A percentile compares a stretch with the other conserved stretches of the same genome.
Evolutionary conservation across 2,329 filamentous ascomycete genomes (phyloP).

Genomic region (Trichophyton verrucosum): DNA sequence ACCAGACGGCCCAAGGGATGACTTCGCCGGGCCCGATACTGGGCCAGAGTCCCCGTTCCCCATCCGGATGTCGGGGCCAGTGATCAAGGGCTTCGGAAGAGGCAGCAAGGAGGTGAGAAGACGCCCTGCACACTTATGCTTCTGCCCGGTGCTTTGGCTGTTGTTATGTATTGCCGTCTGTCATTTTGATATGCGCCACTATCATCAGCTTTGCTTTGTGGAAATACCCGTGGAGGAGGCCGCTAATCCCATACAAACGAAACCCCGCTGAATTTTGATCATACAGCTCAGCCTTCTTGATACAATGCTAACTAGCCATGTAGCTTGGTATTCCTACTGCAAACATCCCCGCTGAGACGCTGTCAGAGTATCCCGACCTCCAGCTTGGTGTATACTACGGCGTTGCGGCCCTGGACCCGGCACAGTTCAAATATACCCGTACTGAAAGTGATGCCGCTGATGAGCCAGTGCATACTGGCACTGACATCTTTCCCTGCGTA

Average conservation of each 20-base stretch:
- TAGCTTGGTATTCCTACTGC: constrained; percentile 93
- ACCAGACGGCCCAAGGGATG: constrained; percentile 47
- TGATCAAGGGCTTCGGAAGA: constrained; percentile 86
- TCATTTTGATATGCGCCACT: background rate
- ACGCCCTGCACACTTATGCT: background rate
- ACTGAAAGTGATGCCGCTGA: constrained; percentile 3
- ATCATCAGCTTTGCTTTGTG: background rate
- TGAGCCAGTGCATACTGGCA: constrained; percentile 4
- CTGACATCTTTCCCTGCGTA: constrained; percentile 64
- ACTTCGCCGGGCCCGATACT: constrained; percentile 57
- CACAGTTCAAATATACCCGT: constrained; percentile 21
- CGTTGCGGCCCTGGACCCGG: constrained; percentile 59
- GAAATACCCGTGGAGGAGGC: background rate
- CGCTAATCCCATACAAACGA: background rate
- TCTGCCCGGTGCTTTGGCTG: background rate
- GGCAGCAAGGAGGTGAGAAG: constrained; percentile 70
- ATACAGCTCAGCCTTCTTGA: background rate
- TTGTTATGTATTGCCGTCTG: background rate
- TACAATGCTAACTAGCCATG: background rate
- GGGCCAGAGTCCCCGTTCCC: constrained; percentile 73
- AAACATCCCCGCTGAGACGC: constrained; percentile 59
- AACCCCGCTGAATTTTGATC: background rate
- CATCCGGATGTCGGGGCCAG: constrained; percentile 67
- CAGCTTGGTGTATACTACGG: constrained; percentile 86
- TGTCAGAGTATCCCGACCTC: constrained; percentile 50